A percentile compares a stretch with the other conserved stretches of the same genome.
Conservation (phyloP, 164 flowering plant genomes). For the Vitis cinerea region DNA sequence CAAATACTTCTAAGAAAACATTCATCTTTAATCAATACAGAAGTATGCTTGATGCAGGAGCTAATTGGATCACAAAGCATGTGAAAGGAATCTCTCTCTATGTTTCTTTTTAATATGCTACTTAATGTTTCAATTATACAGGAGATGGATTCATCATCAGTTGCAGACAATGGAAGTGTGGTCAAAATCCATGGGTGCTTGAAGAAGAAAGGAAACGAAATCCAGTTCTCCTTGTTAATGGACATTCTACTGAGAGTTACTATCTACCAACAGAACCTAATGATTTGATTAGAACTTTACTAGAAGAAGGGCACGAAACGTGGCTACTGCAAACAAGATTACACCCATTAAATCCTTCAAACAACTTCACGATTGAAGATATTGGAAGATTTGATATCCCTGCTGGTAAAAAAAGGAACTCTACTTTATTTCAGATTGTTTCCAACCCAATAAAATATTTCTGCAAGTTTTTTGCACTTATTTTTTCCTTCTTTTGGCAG, state of each 20-base stretch:
- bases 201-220: constrained; percentile 22
- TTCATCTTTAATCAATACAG: no score
- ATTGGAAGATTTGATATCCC: constrained; percentile 60
- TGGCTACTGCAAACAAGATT: constrained; percentile 57
- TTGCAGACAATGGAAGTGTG: constrained; percentile 47
- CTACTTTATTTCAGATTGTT: no score
- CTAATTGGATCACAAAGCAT: no score
- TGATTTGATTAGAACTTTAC: constrained; percentile 56
- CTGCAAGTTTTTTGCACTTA: background rate
- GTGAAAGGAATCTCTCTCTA: no score
- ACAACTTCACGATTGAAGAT: constrained; percentile 53
- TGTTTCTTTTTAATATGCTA: no score
- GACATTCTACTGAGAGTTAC: constrained; percentile 52
- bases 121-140: constrained; percentile 18
- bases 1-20: no score
- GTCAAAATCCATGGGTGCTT: constrained; percentile 14
- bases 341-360: constrained; percentile 48
- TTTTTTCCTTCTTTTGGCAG: constrained; percentile 22
- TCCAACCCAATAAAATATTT: background rate
- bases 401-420: constrained; percentile 33
- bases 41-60: no score
- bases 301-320: constrained; percentile 44
- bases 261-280: constrained; percentile 60
- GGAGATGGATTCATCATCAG: constrained; percentile 48
- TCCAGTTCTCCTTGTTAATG: constrained; percentile 58